Conservation (phyloP, 768 basidiomycete species). For the Dioszegia hungarica region DNA sequence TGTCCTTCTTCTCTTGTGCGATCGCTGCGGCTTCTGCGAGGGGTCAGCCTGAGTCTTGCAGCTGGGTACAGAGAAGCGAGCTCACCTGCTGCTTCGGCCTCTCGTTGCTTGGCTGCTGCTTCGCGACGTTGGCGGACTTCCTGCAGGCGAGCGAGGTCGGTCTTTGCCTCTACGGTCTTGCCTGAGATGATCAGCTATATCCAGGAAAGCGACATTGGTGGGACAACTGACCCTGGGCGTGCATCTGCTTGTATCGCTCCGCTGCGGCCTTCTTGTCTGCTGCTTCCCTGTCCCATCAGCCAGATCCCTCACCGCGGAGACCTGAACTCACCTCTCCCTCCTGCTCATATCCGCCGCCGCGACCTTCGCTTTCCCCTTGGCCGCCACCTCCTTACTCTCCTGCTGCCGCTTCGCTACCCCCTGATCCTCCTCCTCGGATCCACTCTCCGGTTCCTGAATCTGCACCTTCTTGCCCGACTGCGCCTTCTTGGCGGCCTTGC, state of each 20-base stretch:
- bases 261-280: constrained; percentile 88
- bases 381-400: constrained; percentile 19
- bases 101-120: constrained; percentile 75
- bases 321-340: constrained; percentile 43
- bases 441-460: constrained; percentile 33
- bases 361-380: constrained; percentile 25
- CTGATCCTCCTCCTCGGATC: constrained; percentile 21
- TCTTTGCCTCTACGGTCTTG: constrained; percentile 84
- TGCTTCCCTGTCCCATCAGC: constrained; percentile 68
- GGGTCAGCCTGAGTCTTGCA: constrained; percentile 1
- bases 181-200: constrained; percentile 56
- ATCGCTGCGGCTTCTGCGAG: constrained; percentile 35
- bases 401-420: constrained; percentile 6
- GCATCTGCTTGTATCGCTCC: constrained; percentile 83
- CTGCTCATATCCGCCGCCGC: constrained; percentile 32
- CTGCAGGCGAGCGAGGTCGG: constrained; percentile 76
- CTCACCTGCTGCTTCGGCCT: constrained; percentile 81
- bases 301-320: constrained; percentile 45
- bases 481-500: constrained; percentile 79
- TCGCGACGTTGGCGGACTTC: constrained; percentile 85
- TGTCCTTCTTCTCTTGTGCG: constrained; percentile 42
- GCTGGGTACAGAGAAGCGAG: background rate
- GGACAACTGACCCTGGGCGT: constrained; percentile 44
- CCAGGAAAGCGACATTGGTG: background rate
- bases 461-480: constrained; percentile 52